A percentile compares a stretch with the other conserved stretches of the same genome.
These are phyloP conservation scores for Hyaloscypha finlandica DNA, from an alignment of 495 filamentous ascomycete genomes.

Conservation along the genomic window DNA sequence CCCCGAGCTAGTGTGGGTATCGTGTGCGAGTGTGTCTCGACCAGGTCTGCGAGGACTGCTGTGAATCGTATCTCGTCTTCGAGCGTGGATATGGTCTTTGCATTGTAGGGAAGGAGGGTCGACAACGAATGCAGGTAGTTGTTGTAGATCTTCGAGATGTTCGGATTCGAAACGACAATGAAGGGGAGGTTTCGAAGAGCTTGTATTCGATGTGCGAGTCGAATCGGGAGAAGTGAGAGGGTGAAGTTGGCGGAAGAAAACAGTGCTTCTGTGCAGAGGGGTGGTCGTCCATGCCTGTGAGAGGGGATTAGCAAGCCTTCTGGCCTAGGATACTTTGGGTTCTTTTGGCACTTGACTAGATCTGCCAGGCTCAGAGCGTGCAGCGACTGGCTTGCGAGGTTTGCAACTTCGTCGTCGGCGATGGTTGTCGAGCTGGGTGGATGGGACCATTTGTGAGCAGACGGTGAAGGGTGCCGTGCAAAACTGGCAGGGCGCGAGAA, in stretches of 20 bases:
- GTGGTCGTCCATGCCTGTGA: constrained; percentile 82
- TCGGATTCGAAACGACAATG: constrained; percentile 95
- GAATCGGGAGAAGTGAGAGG: constrained; percentile 85
- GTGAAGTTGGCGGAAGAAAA: constrained; percentile 93
- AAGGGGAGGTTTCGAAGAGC: constrained; percentile 90
- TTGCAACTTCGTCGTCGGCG: constrained; percentile 69
- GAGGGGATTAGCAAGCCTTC: constrained; percentile 11
- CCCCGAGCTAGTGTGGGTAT: constrained; percentile 90
- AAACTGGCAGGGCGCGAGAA: constrained; percentile 8
- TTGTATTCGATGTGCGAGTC: constrained; percentile 93
- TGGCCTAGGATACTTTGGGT: not conserved
- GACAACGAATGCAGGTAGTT: constrained; percentile 93
- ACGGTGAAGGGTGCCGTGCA: constrained; percentile 32
- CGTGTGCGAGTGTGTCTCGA: constrained; percentile 89
- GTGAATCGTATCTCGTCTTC: constrained; percentile 91
- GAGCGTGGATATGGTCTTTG: constrained; percentile 70
- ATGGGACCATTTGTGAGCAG: constrained; percentile 39
- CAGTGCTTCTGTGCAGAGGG: constrained; percentile 75
- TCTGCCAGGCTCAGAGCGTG: constrained; percentile 84
- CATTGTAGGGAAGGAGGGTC: constrained; percentile 83
- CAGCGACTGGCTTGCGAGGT: constrained; percentile 74
- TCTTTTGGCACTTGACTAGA: constrained; percentile 70
- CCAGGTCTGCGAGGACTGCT: constrained; percentile 87
- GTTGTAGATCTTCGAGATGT: constrained; percentile 88
- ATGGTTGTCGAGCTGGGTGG: constrained; percentile 41